A percentile compares a stretch with the other conserved stretches of the same genome.
Evolutionary conservation across 2,329 filamentous ascomycete species (phyloP).

Genomic region (Xylaria sp.): DNA sequence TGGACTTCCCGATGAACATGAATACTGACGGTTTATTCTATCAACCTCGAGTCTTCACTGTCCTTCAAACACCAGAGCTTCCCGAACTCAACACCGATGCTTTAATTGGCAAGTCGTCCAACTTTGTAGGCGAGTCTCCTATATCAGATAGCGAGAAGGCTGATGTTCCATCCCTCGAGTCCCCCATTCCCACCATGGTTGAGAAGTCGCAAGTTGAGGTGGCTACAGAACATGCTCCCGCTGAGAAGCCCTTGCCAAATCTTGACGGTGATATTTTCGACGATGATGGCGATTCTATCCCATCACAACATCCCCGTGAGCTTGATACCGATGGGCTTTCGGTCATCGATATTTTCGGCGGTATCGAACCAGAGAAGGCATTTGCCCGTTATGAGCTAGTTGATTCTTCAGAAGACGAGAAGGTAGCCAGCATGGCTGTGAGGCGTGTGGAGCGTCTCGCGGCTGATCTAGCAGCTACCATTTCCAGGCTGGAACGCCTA

Average conservation of each 20-base stretch:
- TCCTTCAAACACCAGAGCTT: slow-evolving; percentile 75
- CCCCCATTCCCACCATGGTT: slow-evolving; percentile 49
- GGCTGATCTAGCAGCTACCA: slow-evolving; percentile 52
- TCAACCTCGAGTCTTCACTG: slow-evolving; percentile 78
- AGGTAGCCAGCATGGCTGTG: slow-evolving; percentile 57
- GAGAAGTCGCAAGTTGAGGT: slow-evolving; percentile 52
- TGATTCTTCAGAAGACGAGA: slow-evolving; percentile 64
- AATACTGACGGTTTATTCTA: slow-evolving; percentile 66
- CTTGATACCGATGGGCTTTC: slow-evolving; percentile 57
- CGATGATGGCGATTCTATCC: slow-evolving; percentile 54
- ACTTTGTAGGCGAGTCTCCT: slow-evolving; percentile 61
- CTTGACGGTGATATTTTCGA: slow-evolving; percentile 70
- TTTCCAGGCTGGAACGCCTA: slow-evolving; percentile 54
- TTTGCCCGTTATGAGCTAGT: slow-evolving; percentile 73
- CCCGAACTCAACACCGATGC: slow-evolving; percentile 70
- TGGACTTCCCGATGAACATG: slow-evolving; percentile 77
- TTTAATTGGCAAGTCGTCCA: slow-evolving; percentile 77
- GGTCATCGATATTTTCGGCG: slow-evolving; percentile 60
- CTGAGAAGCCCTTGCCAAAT: slow-evolving; percentile 45
- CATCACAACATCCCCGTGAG: slow-evolving; percentile 50
- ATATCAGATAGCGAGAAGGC: slow-evolving; percentile 65
- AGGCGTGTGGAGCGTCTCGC: slow-evolving; percentile 63
- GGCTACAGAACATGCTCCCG: slow-evolving; percentile 40
- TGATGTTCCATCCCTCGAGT: slow-evolving; percentile 65
- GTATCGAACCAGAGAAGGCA: slow-evolving; percentile 72